phyloP scores from a whole-genome alignment of 306 rosid genomes.

The Sindora glabra region DNA sequence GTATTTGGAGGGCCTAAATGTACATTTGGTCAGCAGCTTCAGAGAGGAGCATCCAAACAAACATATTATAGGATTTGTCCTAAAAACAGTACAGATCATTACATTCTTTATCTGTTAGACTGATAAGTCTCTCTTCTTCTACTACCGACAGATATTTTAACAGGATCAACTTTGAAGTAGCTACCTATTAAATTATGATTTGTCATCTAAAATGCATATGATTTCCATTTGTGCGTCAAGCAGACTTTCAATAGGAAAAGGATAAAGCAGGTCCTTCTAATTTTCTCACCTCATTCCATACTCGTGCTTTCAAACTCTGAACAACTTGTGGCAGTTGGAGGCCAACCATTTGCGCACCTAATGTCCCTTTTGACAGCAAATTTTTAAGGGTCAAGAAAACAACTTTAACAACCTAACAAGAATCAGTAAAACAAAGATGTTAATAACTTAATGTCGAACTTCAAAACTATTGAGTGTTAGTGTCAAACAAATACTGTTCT shows the following conservation, averaged over 20 bases:
- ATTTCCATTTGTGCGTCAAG: background rate
- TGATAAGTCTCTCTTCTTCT: no score
- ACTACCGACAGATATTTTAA: no score
- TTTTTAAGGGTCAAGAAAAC: conserved; percentile 82
- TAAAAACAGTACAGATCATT: no score
- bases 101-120: no score
- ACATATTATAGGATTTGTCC: no score
- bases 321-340: conserved; percentile 88
- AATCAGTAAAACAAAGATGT: conserved; percentile 19
- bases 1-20: no score
- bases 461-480: conserved; percentile 5
- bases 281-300: conserved; percentile 95
- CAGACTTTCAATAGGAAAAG: conserved; percentile 1
- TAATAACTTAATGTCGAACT: no score
- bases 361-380: conserved; percentile 74
- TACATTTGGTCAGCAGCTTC: no score
- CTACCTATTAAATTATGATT: no score
- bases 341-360: conserved; percentile 97
- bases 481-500: conserved; percentile 3
- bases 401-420: conserved; percentile 90
- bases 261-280: background rate
- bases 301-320: conserved; percentile 95
- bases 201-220: no score
- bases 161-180: no score
- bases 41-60: no score